Evolutionary conservation across 352 stramenopile genomes (phyloP), one percentile per base, ranked within the genome.

Genomic region (Phytophthora parvispora): DNA sequence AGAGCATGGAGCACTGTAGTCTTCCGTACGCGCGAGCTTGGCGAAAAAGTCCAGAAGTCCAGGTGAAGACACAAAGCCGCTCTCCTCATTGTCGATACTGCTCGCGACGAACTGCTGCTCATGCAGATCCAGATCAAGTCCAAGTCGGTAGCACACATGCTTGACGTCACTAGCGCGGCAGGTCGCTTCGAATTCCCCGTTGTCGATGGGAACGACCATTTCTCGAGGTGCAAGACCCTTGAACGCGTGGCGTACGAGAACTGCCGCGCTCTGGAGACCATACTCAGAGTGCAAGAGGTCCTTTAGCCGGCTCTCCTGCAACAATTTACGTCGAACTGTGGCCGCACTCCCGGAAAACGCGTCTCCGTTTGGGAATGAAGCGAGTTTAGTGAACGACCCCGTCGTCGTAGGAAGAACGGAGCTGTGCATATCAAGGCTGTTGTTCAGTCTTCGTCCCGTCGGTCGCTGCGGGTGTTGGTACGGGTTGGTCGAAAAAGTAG

Each of bases 201-300:
- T 89, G 29, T 91, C 81, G 16, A 92, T 83, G 1, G 83, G 81
- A 12, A 92, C 83, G 31, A 92, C 81, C 67, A 92, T 84, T 49
- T 93, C 85, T 1, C 84, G 69, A 1, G 84, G 65, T 22, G 82
- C 76, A 3, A 94, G 60, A 3, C 84, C 87, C 42, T 94, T 94
- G 62, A 92, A 94, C 5, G 84, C 84, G 20, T 94, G 87, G 12
- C 87, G 79, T 3, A 94, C 77, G 6, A 94, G 64, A 22, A 94
- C 78, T 29, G 80, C 84, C 13, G 84, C 87, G 29, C 84, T 94
- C 40, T 87, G 83, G 3, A 78, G 76, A 6, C 81, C 82, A n/a
- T 84, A 82, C 4, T 89, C 79, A 2, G 67, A 83, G 16, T 60
- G 42, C 16, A 94, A 40, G 29, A 92, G 64, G 5, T 91, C 79